phyloP scores from a whole-genome alignment of 768 basidiomycete species.

The Lactarius trivialis region DNA sequence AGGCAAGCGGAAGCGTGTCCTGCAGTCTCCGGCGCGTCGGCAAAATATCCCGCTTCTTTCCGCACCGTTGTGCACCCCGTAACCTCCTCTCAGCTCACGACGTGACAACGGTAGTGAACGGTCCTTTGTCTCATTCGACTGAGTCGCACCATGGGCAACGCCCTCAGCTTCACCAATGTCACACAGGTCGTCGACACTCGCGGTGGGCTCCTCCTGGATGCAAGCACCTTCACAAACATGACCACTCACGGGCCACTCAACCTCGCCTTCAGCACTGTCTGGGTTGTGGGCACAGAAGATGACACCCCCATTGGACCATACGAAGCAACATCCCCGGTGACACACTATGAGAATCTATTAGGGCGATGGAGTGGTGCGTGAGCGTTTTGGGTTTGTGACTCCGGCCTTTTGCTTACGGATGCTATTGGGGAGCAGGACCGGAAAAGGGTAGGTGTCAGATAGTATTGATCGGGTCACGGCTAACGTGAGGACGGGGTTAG shows the following conservation, averaged over 20 bases:
- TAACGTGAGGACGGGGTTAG: slow-evolving; percentile 2
- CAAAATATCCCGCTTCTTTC: neutral
- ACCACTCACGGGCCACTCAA: neutral
- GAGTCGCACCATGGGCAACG: slow-evolving; percentile 4
- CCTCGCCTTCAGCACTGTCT: slow-evolving; percentile 10
- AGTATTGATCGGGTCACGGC: neutral
- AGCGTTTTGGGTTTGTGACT: neutral
- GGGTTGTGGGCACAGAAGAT: slow-evolving; percentile 3
- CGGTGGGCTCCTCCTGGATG: slow-evolving; percentile 14
- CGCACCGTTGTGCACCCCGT: neutral
- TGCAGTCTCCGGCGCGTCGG: neutral
- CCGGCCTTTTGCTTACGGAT: neutral
- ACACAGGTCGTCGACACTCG: slow-evolving; percentile 4
- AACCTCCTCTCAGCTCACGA: neutral
- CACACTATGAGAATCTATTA: slow-evolving; percentile 5
- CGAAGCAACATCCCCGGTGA: neutral
- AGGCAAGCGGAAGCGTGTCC: neutral
- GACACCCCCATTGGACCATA: slow-evolving; percentile 12
- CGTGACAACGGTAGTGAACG: neutral
- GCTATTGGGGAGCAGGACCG: slow-evolving; percentile 5
- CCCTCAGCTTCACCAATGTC: slow-evolving; percentile 4
- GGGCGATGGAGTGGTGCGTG: slow-evolving; percentile 16
- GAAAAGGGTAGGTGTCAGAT: slow-evolving; percentile 5
- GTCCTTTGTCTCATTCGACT: neutral
- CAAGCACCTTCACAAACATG: slow-evolving; percentile 3